A percentile compares a stretch with the other conserved stretches of the same genome.
Evolutionary conservation across 495 filamentous ascomycete species (phyloP).

Genomic region (Penicillium herquei): DNA sequence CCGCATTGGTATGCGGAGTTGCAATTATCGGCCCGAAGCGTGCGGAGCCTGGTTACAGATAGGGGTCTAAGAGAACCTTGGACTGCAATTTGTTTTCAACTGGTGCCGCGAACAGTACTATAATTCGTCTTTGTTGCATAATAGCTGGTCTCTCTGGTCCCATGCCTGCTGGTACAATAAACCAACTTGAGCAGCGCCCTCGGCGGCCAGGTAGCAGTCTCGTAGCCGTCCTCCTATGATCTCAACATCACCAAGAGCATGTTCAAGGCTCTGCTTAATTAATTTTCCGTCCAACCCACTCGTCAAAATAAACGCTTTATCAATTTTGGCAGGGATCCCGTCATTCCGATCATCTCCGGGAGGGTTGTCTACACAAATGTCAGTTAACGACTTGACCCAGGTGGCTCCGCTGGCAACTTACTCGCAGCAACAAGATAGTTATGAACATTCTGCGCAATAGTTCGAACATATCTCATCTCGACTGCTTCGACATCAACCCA

Average conservation of each 20-base stretch:
- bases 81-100: too few relatives aligned
- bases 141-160: constrained; percentile 4
- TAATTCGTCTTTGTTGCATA: constrained; percentile 4
- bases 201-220: constrained; percentile 4
- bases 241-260: constrained; percentile 8
- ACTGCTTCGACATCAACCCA: constrained; percentile 6
- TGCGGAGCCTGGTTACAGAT: too few relatives aligned
- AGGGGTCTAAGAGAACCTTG: too few relatives aligned
- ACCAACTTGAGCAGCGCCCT: constrained; percentile 8
- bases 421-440: neutral
- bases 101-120: too few relatives aligned
- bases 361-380: constrained; percentile 6
- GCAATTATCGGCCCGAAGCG: too few relatives aligned
- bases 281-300: constrained; percentile 4
- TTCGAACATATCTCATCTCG: constrained; percentile 6
- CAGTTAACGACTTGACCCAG: neutral
- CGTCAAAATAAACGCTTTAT: constrained; percentile 8
- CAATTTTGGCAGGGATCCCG: constrained; percentile 4
- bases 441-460: constrained; percentile 3
- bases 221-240: constrained; percentile 7
- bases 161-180: constrained; percentile 7
- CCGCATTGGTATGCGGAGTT: too few relatives aligned
- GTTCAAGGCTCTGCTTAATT: constrained; percentile 7
- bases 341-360: constrained; percentile 6
- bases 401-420: neutral